Percentiles rank a stretch among this genome's conserved stretches.
These are phyloP conservation scores for Rhodamnia rubescens DNA, from an alignment of 345 rosid species.

Conservation along the genomic window DNA sequence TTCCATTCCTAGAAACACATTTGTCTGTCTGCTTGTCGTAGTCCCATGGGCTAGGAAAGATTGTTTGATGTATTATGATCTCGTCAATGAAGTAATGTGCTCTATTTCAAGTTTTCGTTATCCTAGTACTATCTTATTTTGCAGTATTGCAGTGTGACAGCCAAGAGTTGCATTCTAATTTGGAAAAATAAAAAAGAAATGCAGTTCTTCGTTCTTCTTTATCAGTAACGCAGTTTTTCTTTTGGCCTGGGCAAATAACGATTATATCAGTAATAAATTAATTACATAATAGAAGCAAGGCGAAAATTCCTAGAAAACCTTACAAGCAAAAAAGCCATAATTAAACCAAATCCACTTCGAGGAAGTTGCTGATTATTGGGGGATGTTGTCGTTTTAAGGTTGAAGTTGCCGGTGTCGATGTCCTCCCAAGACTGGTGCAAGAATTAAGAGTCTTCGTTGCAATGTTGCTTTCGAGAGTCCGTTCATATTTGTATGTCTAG, in stretches of 20 bases:
- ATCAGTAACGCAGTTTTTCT: background rate
- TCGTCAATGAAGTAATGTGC: background rate
- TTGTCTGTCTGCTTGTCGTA: background rate
- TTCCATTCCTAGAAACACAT: background rate
- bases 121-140: background rate
- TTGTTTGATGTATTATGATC: background rate
- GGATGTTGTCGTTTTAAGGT: too few species aligned
- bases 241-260: background rate
- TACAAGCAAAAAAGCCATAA: background rate
- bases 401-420: too few species aligned
- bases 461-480: too few species aligned
- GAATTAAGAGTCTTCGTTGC: too few species aligned
- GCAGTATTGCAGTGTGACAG: background rate
- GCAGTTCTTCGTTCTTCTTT: background rate
- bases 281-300: background rate
- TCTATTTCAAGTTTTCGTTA: background rate
- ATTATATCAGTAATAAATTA: background rate
- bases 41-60: background rate
- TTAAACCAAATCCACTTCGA: too few species aligned
- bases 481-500: too few species aligned
- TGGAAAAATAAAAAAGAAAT: background rate
- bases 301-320: background rate
- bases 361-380: too few species aligned
- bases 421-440: too few species aligned
- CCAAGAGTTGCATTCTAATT: background rate